These are phyloP conservation scores for Eucalyptus camaldulensis DNA, from an alignment of 345 rosid genomes.

Conservation along the genomic window DNA sequence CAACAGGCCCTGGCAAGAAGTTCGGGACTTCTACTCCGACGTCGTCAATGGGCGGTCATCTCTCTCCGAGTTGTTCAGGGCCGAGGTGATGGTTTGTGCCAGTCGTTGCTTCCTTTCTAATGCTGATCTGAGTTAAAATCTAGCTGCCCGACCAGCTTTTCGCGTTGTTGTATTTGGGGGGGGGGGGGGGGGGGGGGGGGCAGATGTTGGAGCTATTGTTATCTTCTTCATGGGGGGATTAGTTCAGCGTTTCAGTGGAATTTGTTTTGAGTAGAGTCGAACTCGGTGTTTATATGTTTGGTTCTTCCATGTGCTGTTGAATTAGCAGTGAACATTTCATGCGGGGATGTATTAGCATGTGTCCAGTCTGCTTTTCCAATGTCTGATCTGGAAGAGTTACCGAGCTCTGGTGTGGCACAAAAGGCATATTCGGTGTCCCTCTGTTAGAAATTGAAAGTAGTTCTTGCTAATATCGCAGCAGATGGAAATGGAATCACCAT, in stretches of 20 bases:
- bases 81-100: constrained; percentile 16
- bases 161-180: background rate
- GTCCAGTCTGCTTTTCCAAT: background rate
- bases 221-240: background rate
- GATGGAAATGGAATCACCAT: background rate
- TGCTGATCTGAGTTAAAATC: background rate
- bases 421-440: background rate
- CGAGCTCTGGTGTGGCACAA: background rate
- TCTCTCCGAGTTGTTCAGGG: constrained; percentile 27
- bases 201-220: background rate
- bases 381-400: background rate
- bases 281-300: background rate
- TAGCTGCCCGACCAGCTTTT: background rate
- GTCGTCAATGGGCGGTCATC: constrained; percentile 33
- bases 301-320: background rate
- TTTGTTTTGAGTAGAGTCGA: background rate
- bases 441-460: background rate
- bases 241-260: background rate
- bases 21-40: constrained; percentile 45
- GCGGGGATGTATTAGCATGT: background rate
- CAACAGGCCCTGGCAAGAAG: constrained; percentile 68
- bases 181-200: rapidly evolving
- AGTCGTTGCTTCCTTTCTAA: background rate
- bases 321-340: background rate
- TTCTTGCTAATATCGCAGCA: background rate